A percentile compares a stretch with the other conserved stretches of the same genome.
phyloP scores from a whole-genome alignment of 768 basidiomycete species.

The Boletus tylopilopsis region DNA sequence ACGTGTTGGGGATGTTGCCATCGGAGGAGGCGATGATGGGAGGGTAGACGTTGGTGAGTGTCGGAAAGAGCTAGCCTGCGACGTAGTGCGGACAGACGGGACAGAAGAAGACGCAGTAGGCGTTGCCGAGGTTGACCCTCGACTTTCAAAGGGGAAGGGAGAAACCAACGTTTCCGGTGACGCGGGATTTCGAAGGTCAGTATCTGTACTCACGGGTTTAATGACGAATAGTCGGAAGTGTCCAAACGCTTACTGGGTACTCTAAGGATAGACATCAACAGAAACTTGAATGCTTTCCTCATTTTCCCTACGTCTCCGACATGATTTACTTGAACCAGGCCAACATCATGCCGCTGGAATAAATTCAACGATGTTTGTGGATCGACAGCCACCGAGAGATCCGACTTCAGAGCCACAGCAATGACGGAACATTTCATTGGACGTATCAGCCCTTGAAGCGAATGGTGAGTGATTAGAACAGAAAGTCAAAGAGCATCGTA shows the following conservation, averaged over 20 bases:
- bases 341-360: constrained; percentile 63
- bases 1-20: constrained; percentile 47
- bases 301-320: constrained; percentile 63
- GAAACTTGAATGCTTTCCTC: constrained; percentile 66
- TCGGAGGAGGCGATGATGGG: constrained; percentile 35
- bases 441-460: constrained; percentile 50
- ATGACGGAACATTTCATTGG: constrained; percentile 59
- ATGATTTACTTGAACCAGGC: constrained; percentile 71
- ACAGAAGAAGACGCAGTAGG: constrained; percentile 47
- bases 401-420: constrained; percentile 86
- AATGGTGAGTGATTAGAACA: constrained; percentile 8
- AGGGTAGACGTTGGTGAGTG: constrained; percentile 34
- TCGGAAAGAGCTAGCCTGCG: constrained; percentile 28
- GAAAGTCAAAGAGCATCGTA: constrained; percentile 1
- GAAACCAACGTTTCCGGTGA: constrained; percentile 58
- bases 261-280: constrained; percentile 63
- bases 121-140: constrained; percentile 45
- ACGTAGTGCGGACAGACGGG: constrained; percentile 30
- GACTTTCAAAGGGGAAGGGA: constrained; percentile 53
- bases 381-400: constrained; percentile 58
- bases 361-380: constrained; percentile 48
- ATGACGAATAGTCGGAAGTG: neutral
- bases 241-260: constrained; percentile 33
- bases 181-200: constrained; percentile 64
- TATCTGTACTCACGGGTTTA: constrained; percentile 28